Evolutionary conservation across 1,284 basidiomycete species (phyloP).

Genomic region (Cryptococcus maquisensis): DNA sequence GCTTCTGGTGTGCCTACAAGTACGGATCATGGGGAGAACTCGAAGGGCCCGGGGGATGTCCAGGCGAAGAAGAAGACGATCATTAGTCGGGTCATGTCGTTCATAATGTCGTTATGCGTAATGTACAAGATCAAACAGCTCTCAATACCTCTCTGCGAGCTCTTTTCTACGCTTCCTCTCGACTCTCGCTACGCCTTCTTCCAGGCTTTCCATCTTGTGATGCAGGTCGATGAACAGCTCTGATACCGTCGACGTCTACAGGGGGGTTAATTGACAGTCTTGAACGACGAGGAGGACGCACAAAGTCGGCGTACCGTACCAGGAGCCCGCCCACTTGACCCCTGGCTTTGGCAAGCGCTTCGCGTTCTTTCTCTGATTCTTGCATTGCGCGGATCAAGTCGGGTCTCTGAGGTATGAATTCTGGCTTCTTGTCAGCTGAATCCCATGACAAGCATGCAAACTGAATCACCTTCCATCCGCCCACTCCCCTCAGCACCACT

Average conservation of each 20-base stretch:
- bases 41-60: conserved; percentile 47
- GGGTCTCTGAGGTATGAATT: conserved; percentile 23
- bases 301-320: conserved; percentile 36
- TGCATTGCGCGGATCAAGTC: conserved; percentile 15
- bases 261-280: neutral
- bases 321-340: conserved; percentile 26
- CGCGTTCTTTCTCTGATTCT: conserved; percentile 4
- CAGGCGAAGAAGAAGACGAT: conserved; percentile 47
- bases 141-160: conserved; percentile 27
- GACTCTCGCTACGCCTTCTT: conserved; percentile 28
- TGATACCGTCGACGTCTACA: conserved; percentile 38
- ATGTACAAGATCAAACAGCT: neutral
- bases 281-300: conserved; percentile 12
- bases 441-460: neutral
- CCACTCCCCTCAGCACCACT: conserved; percentile 37
- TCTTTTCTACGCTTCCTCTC: conserved; percentile 31
- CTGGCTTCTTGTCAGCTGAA: conserved; percentile 12
- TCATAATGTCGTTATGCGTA: neutral
- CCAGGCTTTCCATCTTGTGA: conserved; percentile 32
- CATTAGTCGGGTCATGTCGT: conserved; percentile 25
- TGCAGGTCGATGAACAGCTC: conserved; percentile 42
- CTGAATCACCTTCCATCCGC: conserved; percentile 31
- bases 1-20: conserved; percentile 46
- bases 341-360: conserved; percentile 18
- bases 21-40: conserved; percentile 44